Percentiles rank a stretch among this genome's conserved stretches.
phyloP scores from a whole-genome alignment of 2,329 filamentous ascomycete species.

The Calonectria pteridis region DNA sequence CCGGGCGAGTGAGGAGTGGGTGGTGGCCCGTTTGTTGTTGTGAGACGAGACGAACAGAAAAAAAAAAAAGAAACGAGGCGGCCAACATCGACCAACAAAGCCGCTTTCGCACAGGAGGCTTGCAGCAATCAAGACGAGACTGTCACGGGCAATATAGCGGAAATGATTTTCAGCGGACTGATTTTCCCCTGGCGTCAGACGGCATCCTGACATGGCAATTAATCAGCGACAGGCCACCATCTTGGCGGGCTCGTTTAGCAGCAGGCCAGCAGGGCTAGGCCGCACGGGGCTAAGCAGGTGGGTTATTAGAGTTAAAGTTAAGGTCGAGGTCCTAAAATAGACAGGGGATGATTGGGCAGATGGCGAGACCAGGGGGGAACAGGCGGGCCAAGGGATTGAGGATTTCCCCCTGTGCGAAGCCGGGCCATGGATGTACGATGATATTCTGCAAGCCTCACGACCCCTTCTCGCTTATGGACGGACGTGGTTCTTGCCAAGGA shows the following conservation, averaged over 20 bases:
- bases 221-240: conserved; percentile 2
- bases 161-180: conserved; percentile 1
- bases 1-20: neutral
- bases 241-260: neutral
- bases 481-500: neutral
- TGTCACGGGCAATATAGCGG: neutral
- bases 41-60: neutral
- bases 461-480: neutral
- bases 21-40: neutral
- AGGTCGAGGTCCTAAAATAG: neutral
- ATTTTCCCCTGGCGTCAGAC: neutral
- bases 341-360: neutral
- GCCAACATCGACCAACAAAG: no score
- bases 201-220: neutral
- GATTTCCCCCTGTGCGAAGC: neutral
- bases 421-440: neutral
- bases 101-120: neutral
- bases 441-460: neutral
- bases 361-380: neutral
- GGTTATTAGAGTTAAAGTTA: conserved; percentile 1
- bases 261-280: neutral
- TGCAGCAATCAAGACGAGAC: neutral
- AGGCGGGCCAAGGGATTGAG: neutral
- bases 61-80: neutral
- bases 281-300: neutral